Base-by-base conservation (phyloP, 305 asterid species). In the Vinca major region DNA sequence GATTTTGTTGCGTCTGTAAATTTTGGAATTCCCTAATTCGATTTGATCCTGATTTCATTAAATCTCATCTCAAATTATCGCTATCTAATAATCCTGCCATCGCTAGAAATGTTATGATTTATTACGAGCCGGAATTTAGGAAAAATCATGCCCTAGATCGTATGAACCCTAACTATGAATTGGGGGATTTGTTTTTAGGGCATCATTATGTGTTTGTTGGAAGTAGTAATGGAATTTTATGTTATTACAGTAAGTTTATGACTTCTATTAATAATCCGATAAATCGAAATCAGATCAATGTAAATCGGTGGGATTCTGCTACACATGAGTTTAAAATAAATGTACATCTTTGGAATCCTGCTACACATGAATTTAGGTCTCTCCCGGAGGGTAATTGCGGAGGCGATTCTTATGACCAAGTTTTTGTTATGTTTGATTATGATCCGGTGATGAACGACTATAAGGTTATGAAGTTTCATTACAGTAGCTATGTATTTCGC, bases 321-420 rank as follows among this genome's bases (percentile, higher is more conserved):
- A 56, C n/a, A 26, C 41, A 5, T 10, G 13, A 16, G 36, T 56
- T 11, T 26, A 56, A 2, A 7, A 26, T 4, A 56, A 56, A 1
- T 26, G 62, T 56, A 33, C 33, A 13, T 58, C 63, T 58, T 0
- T 58, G 63, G 44, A 58, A 58, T 58, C 63, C 63, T 4, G 44
- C 63, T 33, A 58, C 45, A 33, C 44, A 6, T 13, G n/a, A n/a
- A 16, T 58, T 13, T 36, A 58, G 63, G 19, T 4, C 19, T 13
- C 44, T 58, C 63, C 63, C 63, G 3, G 9, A 36, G 10, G 63
- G 63, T 33, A 3, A 7, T 7, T 26, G 0, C n/a, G 8, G 37
- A 9, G 14, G 5, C 10, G 0, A 5, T 20, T 52, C 1, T 19
- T 21, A 1, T 4, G 3, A 5, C 20, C 7, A 36, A 36, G 9